Evolutionary conservation across 768 basidiomycete genomes (phyloP), one percentile per base, ranked within the genome.

Genomic region (Fomitopsis pulvina): DNA sequence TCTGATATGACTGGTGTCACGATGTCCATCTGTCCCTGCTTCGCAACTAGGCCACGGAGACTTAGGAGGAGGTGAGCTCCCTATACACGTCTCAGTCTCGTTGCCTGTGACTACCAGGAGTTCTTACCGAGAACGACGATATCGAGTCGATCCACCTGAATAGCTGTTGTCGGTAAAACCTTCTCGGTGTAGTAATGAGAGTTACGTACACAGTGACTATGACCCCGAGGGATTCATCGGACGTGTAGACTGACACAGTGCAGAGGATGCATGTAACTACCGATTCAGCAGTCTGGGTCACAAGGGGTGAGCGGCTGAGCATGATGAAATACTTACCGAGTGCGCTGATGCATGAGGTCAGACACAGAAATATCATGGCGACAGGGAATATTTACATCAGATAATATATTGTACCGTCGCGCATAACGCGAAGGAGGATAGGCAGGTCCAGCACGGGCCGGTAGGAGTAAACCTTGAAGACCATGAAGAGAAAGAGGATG

Each of bases 41-140:
- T 38, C 14, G 53, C 55, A n/a, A 54, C 58, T 6, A 55, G 42
- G 8, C 37, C 45, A 26, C 58, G 55, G 8, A 60, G 46, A 50
- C 52, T 53, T 6, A 60, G 48, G 8, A 60, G 52, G 22, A 60
- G 48, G 34, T 60, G 58, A 24, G 52, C 47, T n/a, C 58, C 58
- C 58, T 60, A 34, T 16, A 20, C 2, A 11, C n/a, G 9, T 14
- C 34, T 22, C 26, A 18, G 24, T 26, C 14, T 39, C 10, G n/a
- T 10, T 18, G 27, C 40, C 11, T 5, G 1, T 24, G 27, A 12
- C 7, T 18, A 52, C 49, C 21, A 54, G 41, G 18, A 5, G 34
- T 37, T 4, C 55, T 32, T 14, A 57, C 58, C 32, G 58, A 57
- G 32, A 49, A 60, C 4, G 58, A 60, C 27, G 53, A 41, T 25